Evolutionary conservation across 2,329 filamentous ascomycete genomes (phyloP).

Genomic region (Capronia coronata): DNA sequence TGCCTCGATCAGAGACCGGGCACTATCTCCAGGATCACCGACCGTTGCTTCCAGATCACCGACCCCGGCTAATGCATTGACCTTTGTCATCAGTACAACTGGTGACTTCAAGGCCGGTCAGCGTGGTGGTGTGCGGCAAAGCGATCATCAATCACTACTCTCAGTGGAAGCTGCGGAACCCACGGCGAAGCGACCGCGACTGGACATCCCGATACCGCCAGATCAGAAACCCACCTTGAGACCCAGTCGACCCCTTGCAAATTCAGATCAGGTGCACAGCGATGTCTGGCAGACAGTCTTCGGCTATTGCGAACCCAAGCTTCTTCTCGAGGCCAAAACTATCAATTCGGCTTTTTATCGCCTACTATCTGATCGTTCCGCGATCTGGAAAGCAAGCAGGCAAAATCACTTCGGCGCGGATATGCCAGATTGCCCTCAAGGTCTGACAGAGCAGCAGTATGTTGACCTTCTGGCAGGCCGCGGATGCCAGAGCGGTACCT

Average conservation of each 20-base stretch:
- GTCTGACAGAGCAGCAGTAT: slow-evolving; percentile 26
- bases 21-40: background rate
- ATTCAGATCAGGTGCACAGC: slow-evolving; percentile 16
- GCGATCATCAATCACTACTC: background rate
- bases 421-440: slow-evolving; percentile 22
- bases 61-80: background rate
- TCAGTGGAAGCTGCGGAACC: background rate
- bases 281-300: slow-evolving; percentile 27
- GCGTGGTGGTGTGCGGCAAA: background rate
- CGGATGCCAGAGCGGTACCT: slow-evolving; percentile 25
- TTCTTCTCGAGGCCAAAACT: slow-evolving; percentile 23
- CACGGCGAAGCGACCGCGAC: background rate
- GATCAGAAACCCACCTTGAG: slow-evolving; percentile 2
- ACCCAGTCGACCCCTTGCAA: slow-evolving; percentile 14
- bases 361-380: slow-evolving; percentile 17
- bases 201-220: background rate
- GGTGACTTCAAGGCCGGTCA: slow-evolving; percentile 7
- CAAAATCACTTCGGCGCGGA: slow-evolving; percentile 15
- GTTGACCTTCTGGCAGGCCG: slow-evolving; percentile 25
- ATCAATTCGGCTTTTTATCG: slow-evolving; percentile 20
- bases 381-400: slow-evolving; percentile 25
- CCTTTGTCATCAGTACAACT: slow-evolving; percentile 12
- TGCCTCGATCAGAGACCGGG: background rate
- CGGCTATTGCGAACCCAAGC: slow-evolving; percentile 22
- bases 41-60: background rate